Base-by-base conservation (phyloP, 2,329 filamentous ascomycete species). In the Catunica adiposa region DNA sequence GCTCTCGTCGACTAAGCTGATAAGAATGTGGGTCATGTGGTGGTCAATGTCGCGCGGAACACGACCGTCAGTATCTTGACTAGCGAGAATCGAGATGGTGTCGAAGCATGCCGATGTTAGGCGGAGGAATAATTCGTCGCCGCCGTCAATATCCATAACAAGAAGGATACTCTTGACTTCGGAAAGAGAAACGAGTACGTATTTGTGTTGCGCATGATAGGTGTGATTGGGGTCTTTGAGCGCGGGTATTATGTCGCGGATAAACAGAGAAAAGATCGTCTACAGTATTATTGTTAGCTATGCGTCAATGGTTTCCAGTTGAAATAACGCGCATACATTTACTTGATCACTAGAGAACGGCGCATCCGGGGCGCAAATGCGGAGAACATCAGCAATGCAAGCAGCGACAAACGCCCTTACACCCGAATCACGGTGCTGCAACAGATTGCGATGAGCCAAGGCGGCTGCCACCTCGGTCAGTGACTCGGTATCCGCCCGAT, bases 141-240 rank as follows among this genome's bases (percentile, higher is more conserved):
- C 79, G 56, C 85, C 83, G 25, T 89, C 83, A 40, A 97, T 79
- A 63, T 98, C 92, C 59, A 86, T 85, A 61, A 98, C 78, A 42
- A 98, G 79, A 7, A 97, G 79, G 44, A 98, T 87, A 69, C 89
- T 96, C 74, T 97, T 95, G 62, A 95, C 86, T 62, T 94, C 88
- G 56, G 88, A 83, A 29, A 98, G 77, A 17, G 89, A 96, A 59
- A 82, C 80, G 59, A 98, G 75, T 60, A 96, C 86, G 65, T 94
- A 92, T 69, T 92, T 82, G 70, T 98, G 88, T 68, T 97, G 89
- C 60, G 81, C 82, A 68, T 94, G 90, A 73, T 96, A 97, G 8
- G 89, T 83, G 66, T 94, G 84, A 40, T 83, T 83, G 11, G 89
- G 87, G 63, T 95, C 84, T 63, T 87, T 84, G 25, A 97, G 79